Conservation (phyloP, 2,329 filamentous ascomycete species). For the Corniculantispora saksenae region DNA sequence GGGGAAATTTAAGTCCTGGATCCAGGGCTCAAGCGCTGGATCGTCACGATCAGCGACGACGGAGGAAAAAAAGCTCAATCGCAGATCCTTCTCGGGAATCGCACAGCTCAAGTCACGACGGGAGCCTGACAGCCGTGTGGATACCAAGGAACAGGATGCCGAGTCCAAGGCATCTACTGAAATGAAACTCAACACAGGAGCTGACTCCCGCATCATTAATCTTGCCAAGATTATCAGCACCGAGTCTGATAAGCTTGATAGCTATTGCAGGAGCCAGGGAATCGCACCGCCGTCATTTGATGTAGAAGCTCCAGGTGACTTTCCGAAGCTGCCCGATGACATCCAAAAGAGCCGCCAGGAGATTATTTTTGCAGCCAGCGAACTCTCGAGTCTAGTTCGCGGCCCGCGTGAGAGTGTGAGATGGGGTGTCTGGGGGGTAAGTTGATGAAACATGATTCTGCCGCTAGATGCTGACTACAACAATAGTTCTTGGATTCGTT, state of each 20-base stretch:
- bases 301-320: constrained; percentile 45
- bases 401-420: constrained; percentile 53
- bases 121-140: neutral
- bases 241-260: constrained; percentile 52
- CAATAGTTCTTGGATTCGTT: constrained; percentile 51
- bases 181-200: constrained; percentile 14
- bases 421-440: constrained; percentile 54
- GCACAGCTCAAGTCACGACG: constrained; percentile 3
- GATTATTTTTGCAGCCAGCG: constrained; percentile 50
- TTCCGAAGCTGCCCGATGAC: constrained; percentile 48
- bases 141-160: neutral
- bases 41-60: constrained; percentile 5
- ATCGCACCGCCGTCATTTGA: constrained; percentile 47
- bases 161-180: constrained; percentile 8
- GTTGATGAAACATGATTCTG: constrained; percentile 25
- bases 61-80: constrained; percentile 17
- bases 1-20: constrained; percentile 20
- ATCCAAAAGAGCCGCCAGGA: constrained; percentile 47
- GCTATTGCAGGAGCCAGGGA: constrained; percentile 45
- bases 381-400: constrained; percentile 48
- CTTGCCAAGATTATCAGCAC: constrained; percentile 49
- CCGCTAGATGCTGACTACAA: neutral
- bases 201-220: constrained; percentile 42
- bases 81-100: constrained; percentile 14
- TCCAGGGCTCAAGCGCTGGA: constrained; percentile 14